phyloP scores from a whole-genome alignment of 257 asterid genomes.

The Solanum pimpinellifolium region DNA sequence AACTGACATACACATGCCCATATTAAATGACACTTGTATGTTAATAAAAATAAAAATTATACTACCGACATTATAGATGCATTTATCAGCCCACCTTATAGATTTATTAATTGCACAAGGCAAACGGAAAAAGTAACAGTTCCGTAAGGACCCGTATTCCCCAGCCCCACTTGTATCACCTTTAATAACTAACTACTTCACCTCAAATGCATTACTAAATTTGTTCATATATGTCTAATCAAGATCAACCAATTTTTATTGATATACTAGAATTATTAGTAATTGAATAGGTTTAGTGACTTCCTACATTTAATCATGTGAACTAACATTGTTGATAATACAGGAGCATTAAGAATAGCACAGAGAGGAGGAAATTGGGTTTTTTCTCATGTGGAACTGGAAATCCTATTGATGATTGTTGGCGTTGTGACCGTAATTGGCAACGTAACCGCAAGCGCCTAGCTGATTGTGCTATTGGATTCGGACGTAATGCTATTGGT shows the following conservation, averaged over 20 bases:
- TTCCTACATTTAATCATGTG: no score
- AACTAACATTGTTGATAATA: neutral
- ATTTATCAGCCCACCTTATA: constrained; percentile 16
- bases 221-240: neutral
- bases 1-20: constrained; percentile 13
- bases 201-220: neutral
- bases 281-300: neutral
- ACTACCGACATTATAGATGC: constrained; percentile 20
- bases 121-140: neutral
- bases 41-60: neutral
- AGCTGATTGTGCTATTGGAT: constrained; percentile 78
- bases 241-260: neutral
- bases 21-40: constrained; percentile 9
- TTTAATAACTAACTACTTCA: neutral
- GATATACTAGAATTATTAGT: neutral
- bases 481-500: constrained; percentile 81
- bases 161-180: neutral
- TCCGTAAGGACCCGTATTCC: constrained; percentile 44
- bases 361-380: constrained; percentile 62
- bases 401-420: constrained; percentile 87
- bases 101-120: constrained; percentile 16
- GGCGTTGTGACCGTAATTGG: constrained; percentile 83
- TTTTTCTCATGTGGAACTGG: constrained; percentile 68
- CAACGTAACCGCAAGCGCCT: constrained; percentile 58
- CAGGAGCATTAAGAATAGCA: constrained; percentile 65